Percentiles rank a stretch among this genome's conserved stretches.
Evolutionary conservation across 306 rosid genomes (phyloP).

Genomic region (Quercus wislizeni): DNA sequence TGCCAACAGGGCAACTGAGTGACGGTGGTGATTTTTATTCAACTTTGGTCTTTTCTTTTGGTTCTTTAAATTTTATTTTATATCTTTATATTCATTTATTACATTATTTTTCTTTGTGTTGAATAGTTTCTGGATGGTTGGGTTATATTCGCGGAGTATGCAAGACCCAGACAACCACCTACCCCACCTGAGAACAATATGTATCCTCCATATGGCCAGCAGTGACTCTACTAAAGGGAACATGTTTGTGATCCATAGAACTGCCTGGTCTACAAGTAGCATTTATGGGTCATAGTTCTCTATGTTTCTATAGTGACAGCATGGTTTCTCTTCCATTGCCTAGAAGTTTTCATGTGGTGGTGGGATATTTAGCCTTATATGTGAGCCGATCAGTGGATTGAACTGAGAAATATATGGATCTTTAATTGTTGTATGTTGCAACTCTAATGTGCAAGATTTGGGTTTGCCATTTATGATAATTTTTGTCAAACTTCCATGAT

Average conservation of each 20-base stretch:
- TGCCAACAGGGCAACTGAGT: neutral
- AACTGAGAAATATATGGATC: neutral
- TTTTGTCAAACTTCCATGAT: neutral
- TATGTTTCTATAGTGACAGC: neutral
- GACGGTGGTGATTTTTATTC: neutral
- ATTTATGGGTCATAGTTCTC: conserved; percentile 1
- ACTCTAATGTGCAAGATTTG: neutral
- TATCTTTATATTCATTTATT: neutral
- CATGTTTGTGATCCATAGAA: conserved; percentile 20
- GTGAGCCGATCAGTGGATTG: neutral
- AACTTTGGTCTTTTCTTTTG: neutral
- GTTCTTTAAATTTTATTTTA: neutral
- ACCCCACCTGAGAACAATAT: conserved; percentile 30
- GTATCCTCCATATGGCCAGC: conserved; percentile 36
- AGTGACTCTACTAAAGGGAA: conserved; percentile 33
- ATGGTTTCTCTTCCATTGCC: conserved; percentile 12
- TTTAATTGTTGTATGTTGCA: neutral
- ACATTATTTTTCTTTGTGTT: conserved; percentile 5
- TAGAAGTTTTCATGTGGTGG: conserved; percentile 4
- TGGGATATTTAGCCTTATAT: conserved; percentile 12
- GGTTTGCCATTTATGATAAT: neutral
- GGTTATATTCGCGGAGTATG: conserved; percentile 98
- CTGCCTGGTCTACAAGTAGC: conserved; percentile 10
- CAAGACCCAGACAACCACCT: conserved; percentile 71
- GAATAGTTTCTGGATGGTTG: conserved; percentile 91